phyloP scores from a whole-genome alignment of 306 rosid genomes.

The Medicago arabica region DNA sequence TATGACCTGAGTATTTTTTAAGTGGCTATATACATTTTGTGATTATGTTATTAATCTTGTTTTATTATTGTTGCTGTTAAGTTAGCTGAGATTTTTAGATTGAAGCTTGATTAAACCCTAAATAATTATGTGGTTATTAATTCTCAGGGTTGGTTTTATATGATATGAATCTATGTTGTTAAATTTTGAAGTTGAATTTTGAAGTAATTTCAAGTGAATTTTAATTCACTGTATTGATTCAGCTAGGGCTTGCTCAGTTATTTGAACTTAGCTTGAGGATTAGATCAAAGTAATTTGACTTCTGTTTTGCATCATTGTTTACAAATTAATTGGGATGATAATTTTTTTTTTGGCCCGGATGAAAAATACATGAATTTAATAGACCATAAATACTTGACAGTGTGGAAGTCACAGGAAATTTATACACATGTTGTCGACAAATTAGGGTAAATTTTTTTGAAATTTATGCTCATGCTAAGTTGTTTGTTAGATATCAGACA shows the following conservation, averaged over 20 bases:
- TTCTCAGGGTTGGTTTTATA: conserved; percentile 31
- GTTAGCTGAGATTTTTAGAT: conserved; percentile 26
- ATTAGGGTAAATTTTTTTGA: not conserved
- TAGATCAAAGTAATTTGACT: conserved; percentile 28
- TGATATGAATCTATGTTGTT: not conserved
- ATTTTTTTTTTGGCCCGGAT: not conserved
- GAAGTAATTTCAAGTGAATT: conserved; percentile 9
- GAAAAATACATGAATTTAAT: conserved; percentile 12
- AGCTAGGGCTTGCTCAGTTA: not conserved
- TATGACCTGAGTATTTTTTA: not conserved
- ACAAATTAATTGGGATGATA: not conserved
- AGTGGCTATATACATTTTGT: not conserved
- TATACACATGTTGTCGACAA: not conserved
- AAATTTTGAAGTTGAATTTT: conserved; percentile 23
- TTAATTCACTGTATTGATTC: conserved; percentile 7
- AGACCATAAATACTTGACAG: conserved; percentile 9
- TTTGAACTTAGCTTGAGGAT: conserved; percentile 1
- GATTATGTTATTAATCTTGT: conserved; percentile 1
- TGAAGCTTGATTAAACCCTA: not conserved
- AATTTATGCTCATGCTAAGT: not conserved
- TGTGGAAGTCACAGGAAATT: not conserved
- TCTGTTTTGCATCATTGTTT: not conserved
- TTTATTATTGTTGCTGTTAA: not conserved
- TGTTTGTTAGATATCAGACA: conserved; percentile 4
- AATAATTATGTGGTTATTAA: not conserved